Conservation (phyloP, 2,329 filamentous ascomycete genomes). For the Epichloe glyceriae region DNA sequence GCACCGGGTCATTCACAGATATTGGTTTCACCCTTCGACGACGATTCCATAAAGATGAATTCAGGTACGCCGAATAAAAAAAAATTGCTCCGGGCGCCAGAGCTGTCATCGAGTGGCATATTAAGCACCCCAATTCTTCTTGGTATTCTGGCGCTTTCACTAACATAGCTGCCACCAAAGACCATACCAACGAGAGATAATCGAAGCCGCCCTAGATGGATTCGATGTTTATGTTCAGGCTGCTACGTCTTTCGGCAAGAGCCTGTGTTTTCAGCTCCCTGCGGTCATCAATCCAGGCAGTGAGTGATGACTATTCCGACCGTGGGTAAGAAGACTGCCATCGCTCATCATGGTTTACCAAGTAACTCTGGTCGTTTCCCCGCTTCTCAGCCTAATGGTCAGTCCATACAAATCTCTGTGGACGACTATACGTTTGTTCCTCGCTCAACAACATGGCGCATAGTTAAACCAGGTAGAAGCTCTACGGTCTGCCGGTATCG, state of each 20-base stretch:
- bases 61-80: slow-evolving; percentile 39
- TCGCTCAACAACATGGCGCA: neutral
- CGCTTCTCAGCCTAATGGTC: slow-evolving; percentile 80
- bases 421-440: neutral
- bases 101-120: neutral
- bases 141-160: neutral
- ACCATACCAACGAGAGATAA: slow-evolving; percentile 77
- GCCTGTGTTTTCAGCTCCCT: slow-evolving; percentile 82
- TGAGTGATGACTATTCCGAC: slow-evolving; percentile 29
- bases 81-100: neutral
- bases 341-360: slow-evolving; percentile 5
- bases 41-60: slow-evolving; percentile 61
- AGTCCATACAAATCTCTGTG: slow-evolving; percentile 2
- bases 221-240: slow-evolving; percentile 92
- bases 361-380: slow-evolving; percentile 87
- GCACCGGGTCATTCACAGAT: slow-evolving; percentile 42
- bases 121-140: neutral
- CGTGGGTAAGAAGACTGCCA: neutral
- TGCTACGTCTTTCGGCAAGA: slow-evolving; percentile 83
- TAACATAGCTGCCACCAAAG: slow-evolving; percentile 32
- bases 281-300: slow-evolving; percentile 79
- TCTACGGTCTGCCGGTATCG: slow-evolving; percentile 58
- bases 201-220: slow-evolving; percentile 64
- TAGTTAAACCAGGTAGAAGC: slow-evolving; percentile 87
- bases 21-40: slow-evolving; percentile 61